Percentiles rank a stretch among this genome's conserved stretches.
Evolutionary conservation across 768 basidiomycete species (phyloP).

Genomic region (Hygrophorus pudorinus): DNA sequence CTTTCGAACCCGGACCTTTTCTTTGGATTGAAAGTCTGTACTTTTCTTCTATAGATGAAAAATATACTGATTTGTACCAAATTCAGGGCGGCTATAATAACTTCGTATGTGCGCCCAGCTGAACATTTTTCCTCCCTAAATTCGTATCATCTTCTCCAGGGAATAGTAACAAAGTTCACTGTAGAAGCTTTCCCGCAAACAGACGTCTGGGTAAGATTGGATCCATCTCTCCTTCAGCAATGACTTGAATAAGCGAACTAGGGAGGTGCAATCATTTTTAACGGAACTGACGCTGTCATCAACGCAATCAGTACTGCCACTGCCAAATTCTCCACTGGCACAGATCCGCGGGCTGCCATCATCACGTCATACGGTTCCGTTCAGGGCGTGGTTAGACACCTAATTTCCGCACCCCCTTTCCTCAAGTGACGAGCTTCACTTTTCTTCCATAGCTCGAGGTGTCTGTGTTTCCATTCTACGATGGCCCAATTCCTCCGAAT

Average conservation of each 20-base stretch:
- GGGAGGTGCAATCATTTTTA: constrained; percentile 38
- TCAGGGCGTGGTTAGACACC: background rate
- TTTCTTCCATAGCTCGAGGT: constrained; percentile 16
- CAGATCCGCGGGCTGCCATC: too few relatives aligned
- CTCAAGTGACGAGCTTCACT: too few relatives aligned
- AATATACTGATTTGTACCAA: background rate
- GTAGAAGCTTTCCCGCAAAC: constrained; percentile 44
- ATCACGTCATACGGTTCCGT: constrained; percentile 34
- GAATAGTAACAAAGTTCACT: constrained; percentile 51
- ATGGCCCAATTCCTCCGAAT: constrained; percentile 38
- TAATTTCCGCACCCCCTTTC: background rate
- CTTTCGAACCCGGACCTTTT: too few relatives aligned
- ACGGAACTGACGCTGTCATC: constrained; percentile 13
- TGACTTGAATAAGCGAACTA: constrained; percentile 14
- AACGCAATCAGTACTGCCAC: constrained; percentile 27
- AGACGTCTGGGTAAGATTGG: constrained; percentile 44
- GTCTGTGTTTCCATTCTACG: too few relatives aligned
- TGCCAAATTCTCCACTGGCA: constrained; percentile 27
- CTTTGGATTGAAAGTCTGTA: constrained; percentile 29
- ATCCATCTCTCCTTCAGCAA: background rate
- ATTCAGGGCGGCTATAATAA: constrained; percentile 53
- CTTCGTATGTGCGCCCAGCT: constrained; percentile 23
- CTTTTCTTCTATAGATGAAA: background rate
- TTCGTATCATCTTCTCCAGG: constrained; percentile 18
- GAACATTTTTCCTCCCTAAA: background rate